phyloP scores from a whole-genome alignment of 371 early-diverging fungal genomes.

The Phascolomyces articulosus region DNA sequence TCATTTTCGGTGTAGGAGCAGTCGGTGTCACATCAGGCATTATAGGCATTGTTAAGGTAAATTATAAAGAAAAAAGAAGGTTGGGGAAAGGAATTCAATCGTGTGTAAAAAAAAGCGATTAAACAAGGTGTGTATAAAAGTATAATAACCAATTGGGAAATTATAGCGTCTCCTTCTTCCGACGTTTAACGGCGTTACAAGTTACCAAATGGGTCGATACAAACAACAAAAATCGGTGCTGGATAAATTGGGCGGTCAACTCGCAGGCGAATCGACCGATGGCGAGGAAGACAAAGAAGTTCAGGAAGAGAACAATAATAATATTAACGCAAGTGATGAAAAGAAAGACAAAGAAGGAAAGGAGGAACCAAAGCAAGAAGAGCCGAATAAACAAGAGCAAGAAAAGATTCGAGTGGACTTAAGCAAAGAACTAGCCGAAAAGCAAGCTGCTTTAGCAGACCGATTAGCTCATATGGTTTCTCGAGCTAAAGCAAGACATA shows the following conservation, averaged over 20 bases:
- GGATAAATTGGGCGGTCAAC: constrained; percentile 11
- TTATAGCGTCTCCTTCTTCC: constrained; percentile 19
- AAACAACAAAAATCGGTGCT: constrained; percentile 9
- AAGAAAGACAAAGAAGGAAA: neutral
- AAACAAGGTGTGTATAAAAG: no score
- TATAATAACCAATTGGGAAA: no score
- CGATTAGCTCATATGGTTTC: neutral
- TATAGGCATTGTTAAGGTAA: constrained; percentile 45
- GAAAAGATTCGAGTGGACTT: neutral
- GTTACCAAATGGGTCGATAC: constrained; percentile 19
- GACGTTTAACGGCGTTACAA: constrained; percentile 15
- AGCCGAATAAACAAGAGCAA: neutral
- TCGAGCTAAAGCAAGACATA: neutral
- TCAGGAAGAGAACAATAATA: neutral
- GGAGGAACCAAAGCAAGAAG: no score
- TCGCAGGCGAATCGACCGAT: constrained; percentile 7
- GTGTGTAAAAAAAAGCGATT: no score
- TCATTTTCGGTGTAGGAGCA: constrained; percentile 41
- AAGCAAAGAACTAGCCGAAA: neutral
- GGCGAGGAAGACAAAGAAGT: neutral
- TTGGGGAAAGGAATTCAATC: no score
- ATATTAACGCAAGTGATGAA: neutral
- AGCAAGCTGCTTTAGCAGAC: constrained; percentile 12
- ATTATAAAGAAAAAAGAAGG: no score
- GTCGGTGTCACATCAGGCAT: constrained; percentile 43